A percentile compares a stretch with the other conserved stretches of the same genome.
Evolutionary conservation across 2,329 filamentous ascomycete species (phyloP).

Genomic region (Aspergillus sojae): DNA sequence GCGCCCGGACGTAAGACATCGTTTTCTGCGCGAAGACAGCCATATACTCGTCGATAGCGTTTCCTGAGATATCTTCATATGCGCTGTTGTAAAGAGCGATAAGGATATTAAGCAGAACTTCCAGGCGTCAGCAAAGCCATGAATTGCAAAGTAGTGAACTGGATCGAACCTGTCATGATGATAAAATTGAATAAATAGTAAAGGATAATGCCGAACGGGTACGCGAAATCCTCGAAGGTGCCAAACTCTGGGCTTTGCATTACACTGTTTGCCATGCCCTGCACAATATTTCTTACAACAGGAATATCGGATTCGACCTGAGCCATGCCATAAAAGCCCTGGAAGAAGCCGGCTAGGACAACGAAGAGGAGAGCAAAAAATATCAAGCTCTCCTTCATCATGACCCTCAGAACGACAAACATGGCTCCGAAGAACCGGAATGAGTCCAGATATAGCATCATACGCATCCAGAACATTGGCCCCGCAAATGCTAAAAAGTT

Average conservation of each 20-base stretch:
- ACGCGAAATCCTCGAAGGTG: slow-evolving; percentile 86
- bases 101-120: slow-evolving; percentile 86
- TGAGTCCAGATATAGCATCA: slow-evolving; percentile 89
- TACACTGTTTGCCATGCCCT: slow-evolving; percentile 78
- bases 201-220: slow-evolving; percentile 89
- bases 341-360: slow-evolving; percentile 77
- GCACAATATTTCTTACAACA: slow-evolving; percentile 46
- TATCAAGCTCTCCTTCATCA: slow-evolving; percentile 92
- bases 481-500: slow-evolving; percentile 92
- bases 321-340: slow-evolving; percentile 91
- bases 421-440: slow-evolving; percentile 97
- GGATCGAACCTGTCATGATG: slow-evolving; percentile 70
- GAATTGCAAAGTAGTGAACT: background rate
- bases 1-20: slow-evolving; percentile 93
- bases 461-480: slow-evolving; percentile 94
- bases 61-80: slow-evolving; percentile 90
- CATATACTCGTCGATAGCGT: slow-evolving; percentile 93
- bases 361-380: slow-evolving; percentile 91
- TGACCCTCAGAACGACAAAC: slow-evolving; percentile 93
- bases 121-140: background rate
- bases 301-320: slow-evolving; percentile 71
- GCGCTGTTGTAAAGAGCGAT: slow-evolving; percentile 97
- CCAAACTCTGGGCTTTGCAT: slow-evolving; percentile 90
- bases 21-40: slow-evolving; percentile 92
- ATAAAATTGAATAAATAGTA: slow-evolving; percentile 99